Evolutionary conservation across 768 basidiomycete genomes (phyloP).

Genomic region (Russula earlei): DNA sequence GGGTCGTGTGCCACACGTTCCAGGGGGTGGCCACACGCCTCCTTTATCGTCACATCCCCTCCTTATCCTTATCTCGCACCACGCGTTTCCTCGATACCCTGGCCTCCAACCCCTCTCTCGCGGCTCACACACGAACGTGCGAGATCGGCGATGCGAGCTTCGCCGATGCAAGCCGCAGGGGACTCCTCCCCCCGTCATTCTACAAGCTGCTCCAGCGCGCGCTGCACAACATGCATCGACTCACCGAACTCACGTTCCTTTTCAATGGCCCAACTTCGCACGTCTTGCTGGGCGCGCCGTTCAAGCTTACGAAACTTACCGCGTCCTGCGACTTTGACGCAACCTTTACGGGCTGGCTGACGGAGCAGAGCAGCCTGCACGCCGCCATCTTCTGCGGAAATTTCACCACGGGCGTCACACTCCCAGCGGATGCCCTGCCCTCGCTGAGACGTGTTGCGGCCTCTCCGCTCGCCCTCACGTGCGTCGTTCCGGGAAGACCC

Average conservation of each 20-base stretch:
- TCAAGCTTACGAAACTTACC: conserved; percentile 23
- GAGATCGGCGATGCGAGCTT: conserved; percentile 16
- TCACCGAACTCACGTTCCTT: conserved; percentile 24
- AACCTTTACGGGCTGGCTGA: conserved; percentile 20
- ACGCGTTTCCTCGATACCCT: conserved; percentile 13
- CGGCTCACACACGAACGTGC: conserved; percentile 8
- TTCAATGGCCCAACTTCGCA: conserved; percentile 21
- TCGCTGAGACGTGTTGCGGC: conserved; percentile 24
- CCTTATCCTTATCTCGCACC: conserved; percentile 11
- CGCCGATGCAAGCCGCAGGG: conserved; percentile 3
- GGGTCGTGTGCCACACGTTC: conserved; percentile 5
- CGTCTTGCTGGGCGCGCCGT: conserved; percentile 22
- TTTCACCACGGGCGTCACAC: conserved; percentile 13
- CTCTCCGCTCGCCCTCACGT: conserved; percentile 22
- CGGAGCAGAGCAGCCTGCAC: conserved; percentile 19
- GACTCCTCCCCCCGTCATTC: conserved; percentile 7
- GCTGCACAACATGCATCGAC: conserved; percentile 20
- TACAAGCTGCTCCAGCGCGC: conserved; percentile 20
- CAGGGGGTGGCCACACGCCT: conserved; percentile 12
- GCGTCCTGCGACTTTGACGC: conserved; percentile 23
- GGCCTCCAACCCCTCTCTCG: conserved; percentile 11
- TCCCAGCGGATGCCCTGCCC: conserved; percentile 18
- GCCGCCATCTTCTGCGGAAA: conserved; percentile 23
- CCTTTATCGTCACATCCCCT: conserved; percentile 17
- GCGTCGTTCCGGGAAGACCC: conserved; percentile 22